A percentile compares a stretch with the other conserved stretches of the same genome.
Conservation (phyloP, 768 basidiomycete genomes). For the Gautieria morchelliformis region DNA sequence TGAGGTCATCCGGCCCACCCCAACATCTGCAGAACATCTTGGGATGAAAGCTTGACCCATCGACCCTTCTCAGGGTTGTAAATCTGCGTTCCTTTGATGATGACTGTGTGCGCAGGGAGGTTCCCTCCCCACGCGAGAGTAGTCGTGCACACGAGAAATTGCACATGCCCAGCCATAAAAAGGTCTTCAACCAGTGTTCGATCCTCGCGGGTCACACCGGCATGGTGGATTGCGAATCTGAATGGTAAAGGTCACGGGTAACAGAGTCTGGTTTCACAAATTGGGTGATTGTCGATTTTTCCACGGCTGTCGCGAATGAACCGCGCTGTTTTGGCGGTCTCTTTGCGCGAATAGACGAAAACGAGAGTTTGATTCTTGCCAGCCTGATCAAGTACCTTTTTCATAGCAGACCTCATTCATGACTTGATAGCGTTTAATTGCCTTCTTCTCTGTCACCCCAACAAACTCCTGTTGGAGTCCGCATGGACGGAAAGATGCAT, state of each 20-base stretch:
- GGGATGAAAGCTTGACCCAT: conserved; percentile 91
- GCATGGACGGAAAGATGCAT: conserved; percentile 88
- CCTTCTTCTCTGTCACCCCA: conserved; percentile 98
- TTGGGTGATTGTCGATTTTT: conserved; percentile 92
- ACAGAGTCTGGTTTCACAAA: conserved; percentile 93
- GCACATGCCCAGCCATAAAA: conserved; percentile 85
- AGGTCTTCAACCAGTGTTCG: conserved; percentile 89
- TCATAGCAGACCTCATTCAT: conserved; percentile 99
- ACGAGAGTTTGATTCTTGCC: conserved; percentile 88
- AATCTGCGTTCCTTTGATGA: conserved; percentile 99
- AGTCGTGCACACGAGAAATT: conserved; percentile 93
- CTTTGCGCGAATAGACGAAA: conserved; percentile 97
- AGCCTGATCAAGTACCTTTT: conserved; percentile 89
- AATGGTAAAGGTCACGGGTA: conserved; percentile 88
- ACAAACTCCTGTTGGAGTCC: conserved; percentile 94
- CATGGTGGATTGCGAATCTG: conserved; percentile 96
- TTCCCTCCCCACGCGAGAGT: conserved; percentile 99
- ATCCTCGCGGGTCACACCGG: conserved; percentile 90
- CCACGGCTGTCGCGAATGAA: conserved; percentile 94
- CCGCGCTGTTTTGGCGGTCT: conserved; percentile 93
- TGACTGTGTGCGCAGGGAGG: conserved; percentile 92
- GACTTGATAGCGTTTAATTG: conserved; percentile 95
- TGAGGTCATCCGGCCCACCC: conserved; percentile 96
- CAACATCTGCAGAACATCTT: conserved; percentile 98
- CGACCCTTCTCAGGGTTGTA: conserved; percentile 98